These are phyloP conservation scores for Fusarium hainanense DNA, from an alignment of 2,329 filamentous ascomycete genomes.

Conservation along the genomic window DNA sequence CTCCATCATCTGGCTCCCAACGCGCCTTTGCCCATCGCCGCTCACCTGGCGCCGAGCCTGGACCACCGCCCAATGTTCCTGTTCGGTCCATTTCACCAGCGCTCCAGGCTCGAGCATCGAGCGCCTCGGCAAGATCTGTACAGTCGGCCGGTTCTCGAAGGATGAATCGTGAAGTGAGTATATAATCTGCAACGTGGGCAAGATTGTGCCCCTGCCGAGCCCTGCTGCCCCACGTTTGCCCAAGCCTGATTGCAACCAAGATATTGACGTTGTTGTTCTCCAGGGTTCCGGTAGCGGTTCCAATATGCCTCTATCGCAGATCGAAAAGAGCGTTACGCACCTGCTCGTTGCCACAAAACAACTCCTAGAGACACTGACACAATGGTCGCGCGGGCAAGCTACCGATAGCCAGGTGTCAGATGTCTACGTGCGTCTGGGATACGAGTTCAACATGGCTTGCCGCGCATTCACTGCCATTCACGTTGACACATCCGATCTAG, in stretches of 20 bases:
- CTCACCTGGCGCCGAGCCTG: slow-evolving; percentile 71
- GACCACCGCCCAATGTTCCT: slow-evolving; percentile 66
- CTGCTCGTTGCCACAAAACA: slow-evolving; percentile 98
- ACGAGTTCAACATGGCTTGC: slow-evolving; percentile 99
- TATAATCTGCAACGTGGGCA: slow-evolving; percentile 1
- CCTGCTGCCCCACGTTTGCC: slow-evolving; percentile 33
- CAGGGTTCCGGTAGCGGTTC: slow-evolving; percentile 67
- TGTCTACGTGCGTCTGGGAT: slow-evolving; percentile 95
- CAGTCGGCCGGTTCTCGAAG: slow-evolving; percentile 52
- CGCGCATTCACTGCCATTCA: slow-evolving; percentile 96
- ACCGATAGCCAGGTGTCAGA: slow-evolving; percentile 97
- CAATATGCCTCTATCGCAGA: slow-evolving; percentile 87
- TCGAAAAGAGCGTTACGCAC: slow-evolving; percentile 98
- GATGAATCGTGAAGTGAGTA: slow-evolving; percentile 51
- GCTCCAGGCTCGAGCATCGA: slow-evolving; percentile 72
- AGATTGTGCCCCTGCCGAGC: slow-evolving; percentile 37
- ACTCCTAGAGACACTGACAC: slow-evolving; percentile 93
- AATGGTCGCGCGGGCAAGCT: slow-evolving; percentile 94
- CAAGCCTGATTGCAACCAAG: slow-evolving; percentile 29
- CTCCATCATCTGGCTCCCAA: slow-evolving; percentile 55
- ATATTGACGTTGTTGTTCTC: slow-evolving; percentile 42
- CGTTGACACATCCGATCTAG: slow-evolving; percentile 92
- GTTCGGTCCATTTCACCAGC: slow-evolving; percentile 70
- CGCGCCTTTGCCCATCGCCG: slow-evolving; percentile 66
- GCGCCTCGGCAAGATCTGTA: slow-evolving; percentile 73